Conservation (phyloP, 108 stramenopile species). For the Skeletonema menzelii region DNA sequence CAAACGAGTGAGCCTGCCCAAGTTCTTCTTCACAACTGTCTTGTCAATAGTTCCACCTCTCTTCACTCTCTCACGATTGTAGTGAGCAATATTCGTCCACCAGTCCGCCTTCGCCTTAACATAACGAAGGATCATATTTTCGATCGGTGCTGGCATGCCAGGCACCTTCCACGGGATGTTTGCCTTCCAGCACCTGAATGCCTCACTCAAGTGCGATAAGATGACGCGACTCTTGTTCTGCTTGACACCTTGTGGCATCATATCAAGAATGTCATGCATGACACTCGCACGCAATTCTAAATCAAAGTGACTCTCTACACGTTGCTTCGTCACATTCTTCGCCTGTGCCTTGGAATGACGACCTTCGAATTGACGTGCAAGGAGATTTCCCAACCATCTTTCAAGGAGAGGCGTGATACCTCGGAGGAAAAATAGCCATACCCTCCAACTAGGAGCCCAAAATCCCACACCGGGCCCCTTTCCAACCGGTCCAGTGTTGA, state of each 20-base stretch:
- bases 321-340: slow-evolving; percentile 99
- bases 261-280: slow-evolving; percentile 99
- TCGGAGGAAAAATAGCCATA: slow-evolving; percentile 99
- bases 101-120: slow-evolving; percentile 99
- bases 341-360: slow-evolving; percentile 96
- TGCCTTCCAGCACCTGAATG: slow-evolving; percentile 99
- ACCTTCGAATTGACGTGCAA: slow-evolving; percentile 98
- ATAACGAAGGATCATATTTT: slow-evolving; percentile 99
- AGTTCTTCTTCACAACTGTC: slow-evolving; percentile 99
- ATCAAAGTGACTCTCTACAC: slow-evolving; percentile 99
- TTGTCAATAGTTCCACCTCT: slow-evolving; percentile 99
- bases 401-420: slow-evolving; percentile 97
- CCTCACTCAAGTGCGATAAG: slow-evolving; percentile 96
- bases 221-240: slow-evolving; percentile 98
- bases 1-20: slow-evolving; percentile 96
- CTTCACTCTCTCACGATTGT: slow-evolving; percentile 99
- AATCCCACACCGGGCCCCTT: slow-evolving; percentile 99
- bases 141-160: slow-evolving; percentile 98
- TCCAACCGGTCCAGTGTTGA: slow-evolving; percentile 99
- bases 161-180: slow-evolving; percentile 99
- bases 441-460: slow-evolving; percentile 99
- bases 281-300: slow-evolving; percentile 98
- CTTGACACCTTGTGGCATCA: slow-evolving; percentile 99
- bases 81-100: slow-evolving; percentile 99
- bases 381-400: slow-evolving; percentile 98